Evolutionary conservation across 108 stramenopile genomes (phyloP), one percentile per base, ranked within the genome.

Genomic region (Skeletonema potamos): DNA sequence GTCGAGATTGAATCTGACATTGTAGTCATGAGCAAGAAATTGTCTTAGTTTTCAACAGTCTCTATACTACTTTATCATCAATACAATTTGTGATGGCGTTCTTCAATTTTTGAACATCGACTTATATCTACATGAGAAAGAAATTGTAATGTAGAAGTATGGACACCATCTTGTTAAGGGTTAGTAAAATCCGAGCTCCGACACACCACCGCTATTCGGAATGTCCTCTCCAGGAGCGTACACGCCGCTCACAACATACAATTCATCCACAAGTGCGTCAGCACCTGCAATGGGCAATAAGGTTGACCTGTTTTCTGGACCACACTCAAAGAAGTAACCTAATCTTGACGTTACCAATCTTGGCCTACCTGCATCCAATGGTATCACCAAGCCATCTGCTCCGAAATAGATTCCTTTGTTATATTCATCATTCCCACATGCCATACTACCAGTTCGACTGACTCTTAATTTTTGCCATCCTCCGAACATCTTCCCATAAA

Each of bases 401-500:
- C 89, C 89, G 44, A 90, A 83, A 55, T 74, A 80, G 32, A 90
- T 88, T 15, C 89, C 89, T 63, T 72, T 71, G 32, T 80, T 64
- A 20, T 71, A 76, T 56, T 85, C 84, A 71, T 90, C 89, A 5
- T 74, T 82, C 11, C 80, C 87, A 67, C 89, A 90, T 0, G 89
- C 87, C 77, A 88, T 73, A 44, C 89, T 86, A 20, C 89, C 89
- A n/a, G 85, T 84, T 6, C 89, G 87, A n/a, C 70, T 74, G 9
- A 84, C 84, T 27, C 75, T 76, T 9, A 86, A 43, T 55, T 90
- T 90, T 73, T 86, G 88, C 67, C 76, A 81, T 27, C 73, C 27
- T 8, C 68, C 63, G 43, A 55, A 54, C 17, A 12, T 13, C 17
- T 60, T 77, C 41, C 75, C 34, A 70, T 89, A 87, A 64, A 87